A percentile compares a stretch with the other conserved stretches of the same genome.
phyloP scores from a whole-genome alignment of 495 filamentous ascomycete genomes.

The Penicillium odoratum region DNA sequence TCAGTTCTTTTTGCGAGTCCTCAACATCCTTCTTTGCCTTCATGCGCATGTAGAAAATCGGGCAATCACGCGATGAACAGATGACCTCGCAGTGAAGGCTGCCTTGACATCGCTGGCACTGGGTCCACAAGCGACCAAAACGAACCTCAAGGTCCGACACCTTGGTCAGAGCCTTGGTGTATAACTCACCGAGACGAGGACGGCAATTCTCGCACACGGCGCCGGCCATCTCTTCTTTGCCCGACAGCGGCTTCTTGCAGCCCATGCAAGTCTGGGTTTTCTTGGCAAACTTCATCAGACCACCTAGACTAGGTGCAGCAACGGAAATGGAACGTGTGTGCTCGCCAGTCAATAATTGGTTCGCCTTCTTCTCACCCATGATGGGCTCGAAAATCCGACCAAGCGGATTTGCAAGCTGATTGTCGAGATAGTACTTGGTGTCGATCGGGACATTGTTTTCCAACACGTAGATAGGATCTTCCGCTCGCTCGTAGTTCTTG shows the following conservation, averaged over 20 bases:
- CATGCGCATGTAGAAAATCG: slow-evolving; percentile 99
- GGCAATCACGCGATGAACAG: slow-evolving; percentile 92
- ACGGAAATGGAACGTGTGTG: slow-evolving; percentile 92
- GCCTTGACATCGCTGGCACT: slow-evolving; percentile 97
- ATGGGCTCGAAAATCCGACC: slow-evolving; percentile 97
- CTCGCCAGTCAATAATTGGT: slow-evolving; percentile 78
- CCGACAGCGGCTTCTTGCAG: slow-evolving; percentile 90
- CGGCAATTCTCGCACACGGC: slow-evolving; percentile 87
- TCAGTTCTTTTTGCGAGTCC: slow-evolving; percentile 87
- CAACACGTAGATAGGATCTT: slow-evolving; percentile 94
- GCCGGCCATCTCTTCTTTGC: slow-evolving; percentile 74
- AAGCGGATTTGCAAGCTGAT: slow-evolving; percentile 93
- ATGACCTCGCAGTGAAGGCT: slow-evolving; percentile 98
- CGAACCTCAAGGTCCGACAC: slow-evolving; percentile 89
- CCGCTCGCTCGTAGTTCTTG: slow-evolving; percentile 92
- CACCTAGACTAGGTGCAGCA: slow-evolving; percentile 83
- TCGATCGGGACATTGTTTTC: slow-evolving; percentile 98
- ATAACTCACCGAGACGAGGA: slow-evolving; percentile 85
- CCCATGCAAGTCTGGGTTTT: slow-evolving; percentile 98
- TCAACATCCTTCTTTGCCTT: slow-evolving; percentile 99
- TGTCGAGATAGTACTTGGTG: slow-evolving; percentile 98
- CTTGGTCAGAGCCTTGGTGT: slow-evolving; percentile 84
- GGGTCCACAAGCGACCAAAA: slow-evolving; percentile 93
- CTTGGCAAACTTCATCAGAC: slow-evolving; percentile 97
- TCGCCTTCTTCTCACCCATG: slow-evolving; percentile 85